Base-by-base conservation (phyloP, 495 filamentous ascomycete species). In the Penicillium paradoxum region DNA sequence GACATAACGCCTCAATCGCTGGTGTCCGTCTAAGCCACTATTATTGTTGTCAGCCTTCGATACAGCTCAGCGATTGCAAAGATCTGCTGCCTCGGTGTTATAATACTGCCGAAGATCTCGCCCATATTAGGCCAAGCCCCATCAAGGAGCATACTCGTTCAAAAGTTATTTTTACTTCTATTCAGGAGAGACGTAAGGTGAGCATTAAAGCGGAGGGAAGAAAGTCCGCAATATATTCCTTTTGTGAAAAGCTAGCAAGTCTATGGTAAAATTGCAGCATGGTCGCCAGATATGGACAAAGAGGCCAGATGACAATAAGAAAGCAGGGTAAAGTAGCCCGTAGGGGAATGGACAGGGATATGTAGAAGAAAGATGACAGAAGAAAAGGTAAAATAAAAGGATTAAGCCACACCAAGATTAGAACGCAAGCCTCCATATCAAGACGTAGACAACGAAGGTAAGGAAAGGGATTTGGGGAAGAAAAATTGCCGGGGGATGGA, bases 401-500 rank as follows among this genome's bases (percentile, higher is more conserved):
- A 51, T 34, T 46, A 37, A 40, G 49, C 51, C 42, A 53, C 41
- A 44, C 10, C 24, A 54, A 41, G 32, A 63, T 45, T 47, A 50
- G 17, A 46, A 54, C 39, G 43, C 54, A 11, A 49, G 39, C 33
- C 15, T 39, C 24, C n/a, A 21, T 21, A 34, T 24, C 15, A 25
- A 37, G 34, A 11, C 29, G 14, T 7, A 29, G 24, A 45, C 36
- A n/a, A 38, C n/a, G 18, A 29, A 51, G 30, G n/a, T 45, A 40
- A 18, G 19, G 48, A 39, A 46, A n/a, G n/a, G n/a, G n/a, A n/a
- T n/a, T n/a, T n/a, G n/a, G n/a, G 18, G 15, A 24, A 34, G 24
- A 56, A 54, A 21, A 49, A 40, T 37, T 54, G 57, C 63, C 49
- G 58, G 45, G 56, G 49, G 49, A 50, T 56, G 64, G 64, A 67